These are phyloP conservation scores for Potentilla sterilis DNA, from an alignment of 306 rosid genomes.

Conservation along the genomic window DNA sequence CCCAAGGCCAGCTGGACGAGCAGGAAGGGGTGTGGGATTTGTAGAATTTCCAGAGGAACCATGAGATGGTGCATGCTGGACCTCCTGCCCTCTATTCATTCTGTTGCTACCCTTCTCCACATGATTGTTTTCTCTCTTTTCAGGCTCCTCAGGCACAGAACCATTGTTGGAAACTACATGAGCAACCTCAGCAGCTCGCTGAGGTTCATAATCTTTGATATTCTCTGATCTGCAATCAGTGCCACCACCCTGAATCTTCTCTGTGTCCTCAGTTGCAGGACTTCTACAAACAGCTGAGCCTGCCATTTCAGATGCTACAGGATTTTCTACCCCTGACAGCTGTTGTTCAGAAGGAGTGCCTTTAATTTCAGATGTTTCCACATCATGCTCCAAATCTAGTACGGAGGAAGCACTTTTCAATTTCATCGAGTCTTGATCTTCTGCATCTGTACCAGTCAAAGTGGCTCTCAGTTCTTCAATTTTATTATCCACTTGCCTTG, in stretches of 20 bases:
- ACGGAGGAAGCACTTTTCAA: conserved; percentile 17
- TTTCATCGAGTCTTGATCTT: conserved; percentile 26
- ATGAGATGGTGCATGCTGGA: conserved; percentile 33
- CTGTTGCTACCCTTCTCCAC: conserved; percentile 37
- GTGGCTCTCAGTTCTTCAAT: conserved; percentile 14
- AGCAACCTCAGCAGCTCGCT: conserved; percentile 35
- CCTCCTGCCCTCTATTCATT: conserved; percentile 30
- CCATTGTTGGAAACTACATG: conserved; percentile 25
- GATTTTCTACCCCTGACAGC: conserved; percentile 21
- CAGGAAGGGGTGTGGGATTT: conserved; percentile 43
- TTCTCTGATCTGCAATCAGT: conserved; percentile 28
- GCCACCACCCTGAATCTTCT: conserved; percentile 27
- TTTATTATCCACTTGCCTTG: conserved; percentile 20
- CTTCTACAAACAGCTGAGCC: conserved; percentile 20
- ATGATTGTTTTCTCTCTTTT: conserved; percentile 38
- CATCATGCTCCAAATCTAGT: conserved; percentile 28
- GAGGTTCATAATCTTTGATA: conserved; percentile 24
- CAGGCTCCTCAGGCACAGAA: conserved; percentile 36
- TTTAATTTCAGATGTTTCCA: conserved; percentile 28
- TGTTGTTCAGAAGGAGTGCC: conserved; percentile 30
- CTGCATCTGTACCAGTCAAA: conserved; percentile 15
- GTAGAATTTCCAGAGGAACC: conserved; percentile 49
- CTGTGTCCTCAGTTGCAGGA: conserved; percentile 31
- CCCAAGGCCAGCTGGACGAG: conserved; percentile 90
- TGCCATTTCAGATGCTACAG: conserved; percentile 17